phyloP scores from a whole-genome alignment of 129 eudicot genomes.

The Arctium minus region DNA sequence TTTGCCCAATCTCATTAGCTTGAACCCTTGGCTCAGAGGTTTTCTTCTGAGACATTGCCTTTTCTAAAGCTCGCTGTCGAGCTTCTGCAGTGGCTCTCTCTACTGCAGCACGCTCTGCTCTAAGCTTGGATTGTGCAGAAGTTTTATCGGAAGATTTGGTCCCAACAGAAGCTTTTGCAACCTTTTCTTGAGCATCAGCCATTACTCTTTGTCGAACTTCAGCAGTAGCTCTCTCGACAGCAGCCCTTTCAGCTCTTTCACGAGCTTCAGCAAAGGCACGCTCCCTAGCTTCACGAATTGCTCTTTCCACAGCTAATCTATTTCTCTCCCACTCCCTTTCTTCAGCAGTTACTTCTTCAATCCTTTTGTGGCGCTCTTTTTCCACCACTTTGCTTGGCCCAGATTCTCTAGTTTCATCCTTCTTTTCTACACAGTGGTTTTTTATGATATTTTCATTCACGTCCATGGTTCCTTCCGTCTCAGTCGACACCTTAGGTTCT shows the following conservation, averaged over 20 bases:
- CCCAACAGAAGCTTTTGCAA: slow-evolving; percentile 46
- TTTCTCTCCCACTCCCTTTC: slow-evolving; percentile 69
- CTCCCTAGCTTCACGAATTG: slow-evolving; percentile 94
- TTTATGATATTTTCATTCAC: slow-evolving; percentile 18
- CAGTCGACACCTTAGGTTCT: slow-evolving; percentile 19
- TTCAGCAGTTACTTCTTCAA: slow-evolving; percentile 42
- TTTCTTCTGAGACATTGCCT: slow-evolving; percentile 62
- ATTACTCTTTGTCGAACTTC: slow-evolving; percentile 67
- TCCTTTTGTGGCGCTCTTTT: slow-evolving; percentile 26
- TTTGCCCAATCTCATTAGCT: slow-evolving; percentile 38
- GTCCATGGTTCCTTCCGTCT: slow-evolving; percentile 15
- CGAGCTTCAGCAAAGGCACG: slow-evolving; percentile 79
- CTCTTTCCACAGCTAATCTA: slow-evolving; percentile 79
- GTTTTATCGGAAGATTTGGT: slow-evolving; percentile 43
- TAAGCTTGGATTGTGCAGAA: slow-evolving; percentile 58
- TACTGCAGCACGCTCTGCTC: slow-evolving; percentile 90
- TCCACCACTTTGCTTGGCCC: slow-evolving; percentile 26
- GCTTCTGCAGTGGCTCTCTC: slow-evolving; percentile 95
- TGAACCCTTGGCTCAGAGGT: slow-evolving; percentile 34
- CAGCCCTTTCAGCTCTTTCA: slow-evolving; percentile 73
- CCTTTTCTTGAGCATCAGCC: slow-evolving; percentile 65
- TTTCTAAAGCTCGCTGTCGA: slow-evolving; percentile 87
- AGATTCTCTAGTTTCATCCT: slow-evolving; percentile 34
- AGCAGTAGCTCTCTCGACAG: slow-evolving; percentile 64
- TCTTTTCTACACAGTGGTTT: slow-evolving; percentile 8